These are phyloP conservation scores for Starmerella scarabaei DNA, from an alignment of 805 yeast species.

Conservation along the genomic window DNA sequence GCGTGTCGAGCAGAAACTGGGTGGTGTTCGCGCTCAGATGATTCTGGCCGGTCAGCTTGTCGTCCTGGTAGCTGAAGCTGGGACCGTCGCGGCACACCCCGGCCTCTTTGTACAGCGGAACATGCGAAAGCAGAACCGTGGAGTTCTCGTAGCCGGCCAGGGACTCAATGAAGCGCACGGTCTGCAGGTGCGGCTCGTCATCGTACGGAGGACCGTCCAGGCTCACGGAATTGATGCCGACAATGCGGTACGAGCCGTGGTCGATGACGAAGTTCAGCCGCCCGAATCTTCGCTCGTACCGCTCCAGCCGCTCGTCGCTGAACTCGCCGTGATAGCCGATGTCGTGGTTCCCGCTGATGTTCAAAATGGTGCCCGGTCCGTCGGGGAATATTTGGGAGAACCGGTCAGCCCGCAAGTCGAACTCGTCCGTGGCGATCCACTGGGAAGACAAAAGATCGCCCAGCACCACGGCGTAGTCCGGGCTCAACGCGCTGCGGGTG, in stretches of 20 bases:
- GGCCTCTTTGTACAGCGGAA: slow-evolving; percentile 69
- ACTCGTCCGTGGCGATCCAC: slow-evolving; percentile 86
- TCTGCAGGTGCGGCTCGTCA: slow-evolving; percentile 49
- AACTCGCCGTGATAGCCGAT: slow-evolving; percentile 93
- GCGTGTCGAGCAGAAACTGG: slow-evolving; percentile 53
- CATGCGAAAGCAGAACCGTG: slow-evolving; percentile 73
- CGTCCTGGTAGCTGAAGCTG: slow-evolving; percentile 42
- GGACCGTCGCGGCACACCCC: slow-evolving; percentile 89
- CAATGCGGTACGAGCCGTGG: slow-evolving; percentile 61
- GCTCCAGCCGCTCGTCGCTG: slow-evolving; percentile 75
- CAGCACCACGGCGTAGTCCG: slow-evolving; percentile 75
- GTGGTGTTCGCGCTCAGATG: slow-evolving; percentile 59
- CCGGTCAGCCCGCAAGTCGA: slow-evolving; percentile 62
- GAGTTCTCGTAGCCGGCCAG: slow-evolving; percentile 57
- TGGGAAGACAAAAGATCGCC: slow-evolving; percentile 91
- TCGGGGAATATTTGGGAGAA: slow-evolving; percentile 29
- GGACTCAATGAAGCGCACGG: slow-evolving; percentile 61
- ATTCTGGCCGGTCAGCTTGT: slow-evolving; percentile 67
- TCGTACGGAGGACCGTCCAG: slow-evolving; percentile 85
- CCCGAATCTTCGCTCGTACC: slow-evolving; percentile 67
- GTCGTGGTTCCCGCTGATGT: slow-evolving; percentile 90
- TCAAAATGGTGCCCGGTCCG: slow-evolving; percentile 37
- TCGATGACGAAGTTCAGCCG: slow-evolving; percentile 65
- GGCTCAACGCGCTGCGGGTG: slow-evolving; percentile 51
- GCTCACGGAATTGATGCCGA: slow-evolving; percentile 71